Base-by-base conservation (phyloP, 2,329 filamentous ascomycete genomes). In the Neofusicoccum sp. region DNA sequence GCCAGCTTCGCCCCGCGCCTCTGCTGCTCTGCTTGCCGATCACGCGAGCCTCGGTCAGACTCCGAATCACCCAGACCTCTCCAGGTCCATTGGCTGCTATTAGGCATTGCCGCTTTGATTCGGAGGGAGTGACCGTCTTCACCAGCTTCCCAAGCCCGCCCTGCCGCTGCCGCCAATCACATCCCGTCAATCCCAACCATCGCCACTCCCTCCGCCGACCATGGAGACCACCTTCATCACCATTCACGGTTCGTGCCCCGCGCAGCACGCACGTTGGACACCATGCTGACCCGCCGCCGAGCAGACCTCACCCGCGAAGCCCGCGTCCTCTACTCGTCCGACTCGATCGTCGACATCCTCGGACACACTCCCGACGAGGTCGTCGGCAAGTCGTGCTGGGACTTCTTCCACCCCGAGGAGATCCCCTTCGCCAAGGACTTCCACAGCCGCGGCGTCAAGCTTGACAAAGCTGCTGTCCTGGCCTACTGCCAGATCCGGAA, bases 161-260 rank as follows among this genome's bases (percentile, higher is more conserved):
- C 31, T 20, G 34, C 49, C n/a, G 14, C 34, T 8, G 34, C 34
- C 34, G 34, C 34, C 53, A 26, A 34, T 28, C 41, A 47, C 14
- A 28, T 40, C 31, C 3, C 11, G 11, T 38, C 51, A 43, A 6
- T 12, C 28, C 20, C 7, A 5, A 53, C 48, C 34, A 51, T 26
- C 26, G 16, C 12, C 16, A 44, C 26, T 3, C 30, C 8, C 53
- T 20, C 16, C 40, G 9, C 7, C 30, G 51, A 73, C 71, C 65
- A 90, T 91, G 89, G 89, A 93, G 76, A 89, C 89, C 67, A 95
- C 91, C 33, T 96, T 96, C 78, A 95, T 96, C 78, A 92, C 90
- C 67, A 95, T 96, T 71, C 91, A 95, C 73, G 91, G 91, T 90
- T 78, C 64, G 61, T 61, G 62, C 51, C 6, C 34, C 43, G 51